These are phyloP conservation scores for Hypoxylon sp. DNA, from an alignment of 2,329 filamentous ascomycete species.

Conservation along the genomic window DNA sequence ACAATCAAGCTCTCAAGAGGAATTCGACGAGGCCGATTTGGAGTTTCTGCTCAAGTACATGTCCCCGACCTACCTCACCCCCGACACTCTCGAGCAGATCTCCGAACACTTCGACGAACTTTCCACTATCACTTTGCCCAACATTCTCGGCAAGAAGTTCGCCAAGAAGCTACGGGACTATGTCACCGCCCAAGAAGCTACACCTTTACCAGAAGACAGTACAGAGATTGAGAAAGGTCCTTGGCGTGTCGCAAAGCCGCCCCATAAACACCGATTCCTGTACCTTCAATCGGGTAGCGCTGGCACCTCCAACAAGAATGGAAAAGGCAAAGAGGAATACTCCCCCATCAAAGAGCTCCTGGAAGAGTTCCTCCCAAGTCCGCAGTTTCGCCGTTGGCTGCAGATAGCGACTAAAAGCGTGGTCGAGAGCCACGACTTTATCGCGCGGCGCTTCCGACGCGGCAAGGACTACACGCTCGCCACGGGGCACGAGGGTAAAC, in stretches of 20 bases:
- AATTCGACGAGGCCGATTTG: slow-evolving; percentile 82
- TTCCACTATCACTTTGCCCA: slow-evolving; percentile 85
- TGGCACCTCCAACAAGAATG: slow-evolving; percentile 29
- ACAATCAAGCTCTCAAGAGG: slow-evolving; percentile 63
- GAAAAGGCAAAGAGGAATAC: slow-evolving; percentile 54
- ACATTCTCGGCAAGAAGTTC: slow-evolving; percentile 85
- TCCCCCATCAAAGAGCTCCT: slow-evolving; percentile 82
- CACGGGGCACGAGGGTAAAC: slow-evolving; percentile 82
- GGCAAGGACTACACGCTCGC: slow-evolving; percentile 94
- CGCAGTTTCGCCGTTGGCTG: slow-evolving; percentile 91
- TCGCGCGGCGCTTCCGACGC: slow-evolving; percentile 89
- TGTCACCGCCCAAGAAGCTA: slow-evolving; percentile 75
- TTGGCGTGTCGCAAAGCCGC: slow-evolving; percentile 86
- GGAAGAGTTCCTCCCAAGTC: slow-evolving; percentile 85
- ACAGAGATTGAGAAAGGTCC: slow-evolving; percentile 69
- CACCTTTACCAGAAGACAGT: slow-evolving; percentile 62
- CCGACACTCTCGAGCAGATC: slow-evolving; percentile 88
- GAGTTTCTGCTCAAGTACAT: slow-evolving; percentile 94
- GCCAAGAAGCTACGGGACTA: slow-evolving; percentile 78
- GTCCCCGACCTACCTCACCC: slow-evolving; percentile 89
- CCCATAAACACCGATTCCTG: slow-evolving; percentile 94
- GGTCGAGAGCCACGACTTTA: slow-evolving; percentile 79
- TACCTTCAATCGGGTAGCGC: slow-evolving; percentile 75
- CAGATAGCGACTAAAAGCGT: slow-evolving; percentile 83
- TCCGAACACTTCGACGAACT: slow-evolving; percentile 84